phyloP scores from a whole-genome alignment of 2,329 filamentous ascomycete genomes.

The Beauveria asiatica region DNA sequence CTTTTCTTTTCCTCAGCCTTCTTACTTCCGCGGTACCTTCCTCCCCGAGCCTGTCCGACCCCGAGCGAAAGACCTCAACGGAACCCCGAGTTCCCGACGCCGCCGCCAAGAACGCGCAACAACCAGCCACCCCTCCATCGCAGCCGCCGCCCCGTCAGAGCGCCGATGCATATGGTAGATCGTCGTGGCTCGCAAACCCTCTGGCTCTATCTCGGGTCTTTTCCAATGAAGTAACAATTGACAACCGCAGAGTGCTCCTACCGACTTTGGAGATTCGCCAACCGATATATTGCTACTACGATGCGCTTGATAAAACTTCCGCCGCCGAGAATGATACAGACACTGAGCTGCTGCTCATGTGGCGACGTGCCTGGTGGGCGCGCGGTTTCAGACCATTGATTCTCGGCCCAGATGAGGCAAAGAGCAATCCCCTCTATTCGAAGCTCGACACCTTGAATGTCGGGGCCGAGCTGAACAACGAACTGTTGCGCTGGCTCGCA shows the following conservation, averaged over 20 bases:
- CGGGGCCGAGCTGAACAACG: slow-evolving; percentile 52
- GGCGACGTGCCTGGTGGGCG: slow-evolving; percentile 93
- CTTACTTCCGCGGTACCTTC: slow-evolving; percentile 40
- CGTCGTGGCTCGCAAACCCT: slow-evolving; percentile 82
- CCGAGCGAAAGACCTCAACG: slow-evolving; percentile 42
- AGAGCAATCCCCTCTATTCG: slow-evolving; percentile 71
- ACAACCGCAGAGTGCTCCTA: slow-evolving; percentile 75
- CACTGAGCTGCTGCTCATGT: slow-evolving; percentile 70
- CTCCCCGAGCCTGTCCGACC: slow-evolving; percentile 39
- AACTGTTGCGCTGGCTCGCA: slow-evolving; percentile 79
- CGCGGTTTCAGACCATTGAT: slow-evolving; percentile 84
- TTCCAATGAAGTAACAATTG: slow-evolving; percentile 68
- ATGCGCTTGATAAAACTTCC: slow-evolving; percentile 55
- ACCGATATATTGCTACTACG: slow-evolving; percentile 86
- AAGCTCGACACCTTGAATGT: slow-evolving; percentile 57
- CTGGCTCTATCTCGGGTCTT: slow-evolving; percentile 81
- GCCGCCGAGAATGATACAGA: slow-evolving; percentile 62
- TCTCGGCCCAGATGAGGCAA: slow-evolving; percentile 69
- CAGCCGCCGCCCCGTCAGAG: slow-evolving; percentile 67
- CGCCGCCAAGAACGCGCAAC: slow-evolving; percentile 42
- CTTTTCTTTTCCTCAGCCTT: slow-evolving; percentile 45
- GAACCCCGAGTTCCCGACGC: slow-evolving; percentile 32
- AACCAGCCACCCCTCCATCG: slow-evolving; percentile 60
- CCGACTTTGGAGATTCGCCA: slow-evolving; percentile 65
- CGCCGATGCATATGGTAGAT: slow-evolving; percentile 70